Percentiles rank a stretch among this genome's conserved stretches.
Conservation (phyloP, 176 grass and related monocot genomes). For the Stipa capillata region DNA sequence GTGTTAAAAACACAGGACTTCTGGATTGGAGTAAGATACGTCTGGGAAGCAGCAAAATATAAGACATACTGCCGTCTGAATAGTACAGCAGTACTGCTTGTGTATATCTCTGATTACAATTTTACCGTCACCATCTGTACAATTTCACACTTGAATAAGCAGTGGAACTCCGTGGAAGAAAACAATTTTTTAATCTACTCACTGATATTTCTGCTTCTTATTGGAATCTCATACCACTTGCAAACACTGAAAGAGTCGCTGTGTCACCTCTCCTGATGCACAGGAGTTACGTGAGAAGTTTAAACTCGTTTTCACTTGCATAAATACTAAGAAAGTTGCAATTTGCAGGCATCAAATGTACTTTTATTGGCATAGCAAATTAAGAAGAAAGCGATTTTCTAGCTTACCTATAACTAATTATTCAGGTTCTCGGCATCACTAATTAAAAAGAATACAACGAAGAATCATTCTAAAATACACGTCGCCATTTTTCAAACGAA, state of each 20-base stretch:
- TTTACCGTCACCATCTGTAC: slow-evolving; percentile 21
- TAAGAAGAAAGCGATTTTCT: slow-evolving; percentile 1
- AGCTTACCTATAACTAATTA: not conserved
- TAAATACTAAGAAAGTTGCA: not conserved
- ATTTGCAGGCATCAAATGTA: not conserved
- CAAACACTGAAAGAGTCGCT: not conserved
- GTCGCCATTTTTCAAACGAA: not conserved
- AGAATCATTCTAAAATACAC: not conserved
- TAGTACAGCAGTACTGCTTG: slow-evolving; percentile 25
- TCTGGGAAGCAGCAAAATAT: slow-evolving; percentile 13
- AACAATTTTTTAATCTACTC: not conserved
- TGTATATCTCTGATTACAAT: slow-evolving; percentile 19
- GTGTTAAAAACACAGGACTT: not conserved
- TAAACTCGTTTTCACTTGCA: not conserved
- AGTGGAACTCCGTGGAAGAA: not conserved
- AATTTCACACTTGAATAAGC: not conserved
- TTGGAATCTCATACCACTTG: not conserved
- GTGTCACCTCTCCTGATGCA: not conserved
- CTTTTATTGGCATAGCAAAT: not conserved
- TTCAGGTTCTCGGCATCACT: not conserved
- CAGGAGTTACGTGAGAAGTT: not conserved
- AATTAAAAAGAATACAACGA: not conserved
- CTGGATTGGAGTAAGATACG: slow-evolving; percentile 7
- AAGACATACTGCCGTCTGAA: slow-evolving; percentile 40
- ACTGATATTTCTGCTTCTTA: not conserved